Percentiles rank a stretch among this genome's conserved stretches.
Conservation (phyloP, 164 flowering plant species). For the Dillenia suffruticosa region DNA sequence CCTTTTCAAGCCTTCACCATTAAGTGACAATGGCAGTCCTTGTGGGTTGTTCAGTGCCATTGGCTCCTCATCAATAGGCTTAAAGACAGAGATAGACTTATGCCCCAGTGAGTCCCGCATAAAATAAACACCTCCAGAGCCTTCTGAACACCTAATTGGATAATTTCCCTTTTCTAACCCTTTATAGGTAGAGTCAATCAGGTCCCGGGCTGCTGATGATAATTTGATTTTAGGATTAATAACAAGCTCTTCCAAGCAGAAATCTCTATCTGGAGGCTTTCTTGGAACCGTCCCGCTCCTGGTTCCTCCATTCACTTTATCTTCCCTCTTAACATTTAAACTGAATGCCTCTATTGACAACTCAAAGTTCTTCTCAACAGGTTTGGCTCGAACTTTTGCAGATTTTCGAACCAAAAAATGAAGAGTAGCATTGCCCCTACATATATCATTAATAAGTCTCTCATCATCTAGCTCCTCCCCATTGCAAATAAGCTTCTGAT, state of each 20-base stretch:
- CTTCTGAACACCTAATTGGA: conserved; percentile 60
- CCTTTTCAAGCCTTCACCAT: conserved; percentile 74
- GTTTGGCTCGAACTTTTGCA: conserved; percentile 47
- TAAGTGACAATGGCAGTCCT: conserved; percentile 48
- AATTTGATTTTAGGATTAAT: conserved; percentile 37
- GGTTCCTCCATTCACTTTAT: conserved; percentile 6
- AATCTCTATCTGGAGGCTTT: conserved; percentile 30
- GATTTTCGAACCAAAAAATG: conserved; percentile 58
- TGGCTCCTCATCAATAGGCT: conserved; percentile 85
- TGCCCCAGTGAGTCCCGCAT: conserved; percentile 48
- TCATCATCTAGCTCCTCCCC: conserved; percentile 62
- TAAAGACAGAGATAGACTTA: conserved; percentile 49
- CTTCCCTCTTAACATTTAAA: conserved; percentile 4
- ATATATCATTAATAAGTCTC: conserved; percentile 44
- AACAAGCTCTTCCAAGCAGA: conserved; percentile 45
- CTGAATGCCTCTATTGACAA: conserved; percentile 39
- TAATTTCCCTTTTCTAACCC: conserved; percentile 54
- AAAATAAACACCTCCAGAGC: conserved; percentile 76
- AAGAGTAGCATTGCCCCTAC: conserved; percentile 39
- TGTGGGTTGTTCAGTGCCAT: conserved; percentile 67
- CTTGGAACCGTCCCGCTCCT: background rate
- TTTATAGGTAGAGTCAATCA: conserved; percentile 42
- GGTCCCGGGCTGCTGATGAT: conserved; percentile 24
- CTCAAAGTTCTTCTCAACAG: conserved; percentile 44
- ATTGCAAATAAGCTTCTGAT: conserved; percentile 44